These are phyloP conservation scores for Trichophyton benhamiae DNA, from an alignment of 2,329 filamentous ascomycete species.

Conservation along the genomic window DNA sequence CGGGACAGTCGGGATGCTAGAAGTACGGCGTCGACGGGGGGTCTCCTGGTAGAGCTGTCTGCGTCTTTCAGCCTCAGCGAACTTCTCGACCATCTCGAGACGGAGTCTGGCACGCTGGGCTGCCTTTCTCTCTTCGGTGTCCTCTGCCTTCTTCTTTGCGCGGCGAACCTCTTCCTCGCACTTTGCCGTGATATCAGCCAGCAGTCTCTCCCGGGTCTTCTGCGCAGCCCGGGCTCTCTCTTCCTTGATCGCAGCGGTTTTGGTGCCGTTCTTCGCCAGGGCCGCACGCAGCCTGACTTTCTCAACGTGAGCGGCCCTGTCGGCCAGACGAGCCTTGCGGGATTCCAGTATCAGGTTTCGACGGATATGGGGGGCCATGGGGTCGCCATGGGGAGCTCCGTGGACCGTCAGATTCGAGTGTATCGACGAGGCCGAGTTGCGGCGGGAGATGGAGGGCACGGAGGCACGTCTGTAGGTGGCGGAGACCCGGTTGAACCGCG, in stretches of 20 bases:
- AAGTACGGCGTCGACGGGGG: conserved; percentile 40
- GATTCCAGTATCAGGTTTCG: conserved; percentile 53
- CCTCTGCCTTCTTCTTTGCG: conserved; percentile 55
- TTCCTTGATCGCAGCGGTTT: conserved; percentile 43
- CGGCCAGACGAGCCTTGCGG: conserved; percentile 51
- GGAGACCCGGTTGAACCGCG: conserved; percentile 47
- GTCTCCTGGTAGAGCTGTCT: conserved; percentile 38
- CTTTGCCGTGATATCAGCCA: conserved; percentile 52
- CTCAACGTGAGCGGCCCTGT: conserved; percentile 53
- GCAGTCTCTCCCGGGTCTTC: conserved; percentile 49
- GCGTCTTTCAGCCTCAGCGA: conserved; percentile 50
- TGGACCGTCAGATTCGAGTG: conserved; percentile 47
- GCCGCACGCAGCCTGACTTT: conserved; percentile 53
- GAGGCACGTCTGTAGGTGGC: conserved; percentile 47
- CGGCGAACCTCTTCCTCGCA: conserved; percentile 55
- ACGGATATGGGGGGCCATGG: conserved; percentile 53
- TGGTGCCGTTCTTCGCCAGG: conserved; percentile 47
- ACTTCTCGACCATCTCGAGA: conserved; percentile 52
- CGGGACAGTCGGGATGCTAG: conserved; percentile 39
- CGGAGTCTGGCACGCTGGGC: conserved; percentile 48
- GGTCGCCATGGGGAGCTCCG: conserved; percentile 34
- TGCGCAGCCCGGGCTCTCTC: conserved; percentile 52
- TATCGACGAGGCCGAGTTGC: conserved; percentile 52
- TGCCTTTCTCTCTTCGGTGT: conserved; percentile 51
- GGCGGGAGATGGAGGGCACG: conserved; percentile 46